These are phyloP conservation scores for Trichothecium roseum DNA, from an alignment of 2,329 filamentous ascomycete species.

Conservation along the genomic window DNA sequence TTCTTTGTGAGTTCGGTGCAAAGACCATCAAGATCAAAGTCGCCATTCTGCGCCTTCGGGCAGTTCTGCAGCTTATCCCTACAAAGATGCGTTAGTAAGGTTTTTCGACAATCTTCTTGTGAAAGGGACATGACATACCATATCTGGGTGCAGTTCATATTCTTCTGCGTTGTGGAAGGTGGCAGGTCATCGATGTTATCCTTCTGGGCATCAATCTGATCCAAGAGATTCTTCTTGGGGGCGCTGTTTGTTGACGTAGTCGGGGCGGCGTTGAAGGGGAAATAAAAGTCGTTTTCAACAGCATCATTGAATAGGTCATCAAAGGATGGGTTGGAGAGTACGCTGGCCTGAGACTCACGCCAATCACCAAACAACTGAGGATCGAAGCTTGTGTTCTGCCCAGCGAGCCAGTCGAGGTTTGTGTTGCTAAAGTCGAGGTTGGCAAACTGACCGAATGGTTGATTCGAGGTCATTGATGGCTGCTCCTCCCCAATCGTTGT, in stretches of 20 bases:
- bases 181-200: slow-evolving; percentile 53
- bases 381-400: slow-evolving; percentile 82
- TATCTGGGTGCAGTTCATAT: slow-evolving; percentile 81
- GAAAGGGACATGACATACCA: slow-evolving; percentile 55
- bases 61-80: slow-evolving; percentile 89
- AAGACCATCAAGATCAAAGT: slow-evolving; percentile 86
- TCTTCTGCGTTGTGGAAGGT: slow-evolving; percentile 31
- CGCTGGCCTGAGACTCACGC: slow-evolving; percentile 77
- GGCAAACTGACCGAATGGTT: slow-evolving; percentile 18
- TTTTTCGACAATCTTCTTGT: not conserved
- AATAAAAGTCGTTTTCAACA: slow-evolving; percentile 70
- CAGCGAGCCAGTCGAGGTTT: slow-evolving; percentile 63
- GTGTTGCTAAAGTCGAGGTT: slow-evolving; percentile 33
- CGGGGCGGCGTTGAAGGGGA: slow-evolving; percentile 62
- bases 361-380: slow-evolving; percentile 88
- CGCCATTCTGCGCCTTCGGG: slow-evolving; percentile 77
- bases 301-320: slow-evolving; percentile 69
- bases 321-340: slow-evolving; percentile 59
- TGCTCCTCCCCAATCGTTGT: slow-evolving; percentile 59
- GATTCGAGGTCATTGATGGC: slow-evolving; percentile 24
- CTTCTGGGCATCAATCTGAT: slow-evolving; percentile 67
- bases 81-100: slow-evolving; percentile 27
- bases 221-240: slow-evolving; percentile 60
- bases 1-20: slow-evolving; percentile 92
- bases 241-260: slow-evolving; percentile 2